Evolutionary conservation across 106 monocot genomes (phyloP).

Genomic region (Apostasia ramifera): DNA sequence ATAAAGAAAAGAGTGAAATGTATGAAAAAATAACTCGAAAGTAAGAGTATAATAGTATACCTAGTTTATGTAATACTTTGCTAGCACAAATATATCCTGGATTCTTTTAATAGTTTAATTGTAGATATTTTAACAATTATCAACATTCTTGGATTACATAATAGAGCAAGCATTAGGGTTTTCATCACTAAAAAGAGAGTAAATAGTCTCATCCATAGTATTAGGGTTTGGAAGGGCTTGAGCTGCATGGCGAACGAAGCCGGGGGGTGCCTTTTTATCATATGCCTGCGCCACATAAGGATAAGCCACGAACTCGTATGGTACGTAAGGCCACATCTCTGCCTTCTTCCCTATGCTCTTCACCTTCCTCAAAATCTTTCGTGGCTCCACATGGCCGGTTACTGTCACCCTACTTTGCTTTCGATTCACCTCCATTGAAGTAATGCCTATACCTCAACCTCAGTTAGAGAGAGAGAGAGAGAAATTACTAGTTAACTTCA

Average conservation of each 20-base stretch:
- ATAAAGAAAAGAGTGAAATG: too few relatives aligned
- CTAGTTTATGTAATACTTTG: too few relatives aligned
- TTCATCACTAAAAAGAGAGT: conserved; percentile 51
- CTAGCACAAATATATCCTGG: too few relatives aligned
- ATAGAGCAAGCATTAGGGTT: conserved; percentile 54
- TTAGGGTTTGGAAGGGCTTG: conserved; percentile 28
- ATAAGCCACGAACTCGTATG: conserved; percentile 39
- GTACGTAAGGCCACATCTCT: conserved; percentile 56
- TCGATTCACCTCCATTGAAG: conserved; percentile 37
- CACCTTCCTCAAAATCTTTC: conserved; percentile 40
- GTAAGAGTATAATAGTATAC: too few relatives aligned
- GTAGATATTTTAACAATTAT: too few relatives aligned
- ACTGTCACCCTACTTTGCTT: conserved; percentile 49
- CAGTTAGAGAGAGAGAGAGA: too few relatives aligned
- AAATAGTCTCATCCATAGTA: conserved; percentile 15
- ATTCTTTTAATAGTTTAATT: too few relatives aligned
- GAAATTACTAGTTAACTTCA: too few relatives aligned
- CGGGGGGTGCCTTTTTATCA: conserved; percentile 51
- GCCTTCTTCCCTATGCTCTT: conserved; percentile 44
- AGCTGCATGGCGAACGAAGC: conserved; percentile 40
- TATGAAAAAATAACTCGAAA: too few relatives aligned
- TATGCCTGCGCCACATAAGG: conserved; percentile 45
- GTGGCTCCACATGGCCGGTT: conserved; percentile 40
- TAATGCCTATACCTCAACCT: conserved; percentile 20
- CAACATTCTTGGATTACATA: conserved; percentile 23